These are phyloP conservation scores for Yarrowia divulgata DNA, from an alignment of 805 yeast species.

Conservation along the genomic window DNA sequence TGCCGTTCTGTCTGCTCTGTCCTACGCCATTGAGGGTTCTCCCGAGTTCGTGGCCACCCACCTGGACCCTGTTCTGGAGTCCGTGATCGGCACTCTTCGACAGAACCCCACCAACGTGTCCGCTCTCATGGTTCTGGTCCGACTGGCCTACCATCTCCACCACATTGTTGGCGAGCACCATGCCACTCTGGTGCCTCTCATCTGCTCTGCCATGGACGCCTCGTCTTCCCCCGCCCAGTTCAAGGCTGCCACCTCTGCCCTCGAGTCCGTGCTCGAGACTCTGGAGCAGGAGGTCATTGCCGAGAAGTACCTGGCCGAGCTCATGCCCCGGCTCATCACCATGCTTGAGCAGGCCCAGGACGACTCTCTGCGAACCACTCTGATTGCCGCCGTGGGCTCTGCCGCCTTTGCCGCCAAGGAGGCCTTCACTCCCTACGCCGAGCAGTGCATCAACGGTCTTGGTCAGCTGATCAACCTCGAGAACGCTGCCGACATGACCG, in stretches of 20 bases:
- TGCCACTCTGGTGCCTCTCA: conserved; percentile 80
- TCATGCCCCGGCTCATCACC: conserved; percentile 86
- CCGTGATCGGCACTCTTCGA: conserved; percentile 75
- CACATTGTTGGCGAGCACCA: conserved; percentile 86
- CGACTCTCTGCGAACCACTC: conserved; percentile 59
- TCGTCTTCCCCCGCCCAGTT: conserved; percentile 84
- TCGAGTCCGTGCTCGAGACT: conserved; percentile 91
- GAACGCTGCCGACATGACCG: conserved; percentile 76
- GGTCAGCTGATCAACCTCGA: conserved; percentile 68
- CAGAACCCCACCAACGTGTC: conserved; percentile 81
- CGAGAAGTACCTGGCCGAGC: conserved; percentile 77
- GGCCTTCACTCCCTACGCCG: conserved; percentile 84
- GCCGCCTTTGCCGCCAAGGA: conserved; percentile 96
- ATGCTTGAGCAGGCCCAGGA: conserved; percentile 80
- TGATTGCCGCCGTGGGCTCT: conserved; percentile 94
- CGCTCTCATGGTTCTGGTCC: conserved; percentile 81
- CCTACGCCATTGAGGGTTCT: conserved; percentile 88
- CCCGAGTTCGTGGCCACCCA: conserved; percentile 89
- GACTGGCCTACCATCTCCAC: conserved; percentile 82
- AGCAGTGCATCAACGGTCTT: conserved; percentile 76
- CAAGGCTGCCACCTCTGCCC: conserved; percentile 87
- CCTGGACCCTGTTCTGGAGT: conserved; percentile 73
- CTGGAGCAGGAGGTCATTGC: conserved; percentile 86
- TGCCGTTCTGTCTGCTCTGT: conserved; percentile 82
- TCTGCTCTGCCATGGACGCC: conserved; percentile 84